Evolutionary conservation across 257 asterid genomes (phyloP), one percentile per base, ranked within the genome.

Genomic region (Knoxia roxburghii): DNA sequence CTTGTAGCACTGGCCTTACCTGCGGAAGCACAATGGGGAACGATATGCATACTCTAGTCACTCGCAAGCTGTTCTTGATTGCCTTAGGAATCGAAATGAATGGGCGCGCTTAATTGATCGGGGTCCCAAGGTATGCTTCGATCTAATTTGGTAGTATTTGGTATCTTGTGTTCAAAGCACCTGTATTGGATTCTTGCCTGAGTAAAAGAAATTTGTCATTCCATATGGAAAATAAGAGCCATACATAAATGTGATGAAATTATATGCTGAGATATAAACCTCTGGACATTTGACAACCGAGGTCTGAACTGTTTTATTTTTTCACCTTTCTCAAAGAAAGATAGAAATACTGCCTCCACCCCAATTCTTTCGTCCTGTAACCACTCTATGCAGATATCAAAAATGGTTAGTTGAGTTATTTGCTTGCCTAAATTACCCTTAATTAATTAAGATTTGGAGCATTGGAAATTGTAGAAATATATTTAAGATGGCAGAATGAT

Each of bases 21-120:
- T 89, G 77, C 86, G 98, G 85, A 91, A 91, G 81, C 96, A 91
- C 78, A 89, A 89, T 68, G 96, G 98, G 68, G 98, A 91, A 77
- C 90, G 95, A 48, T 91, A 91, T 71, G 96, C 98, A 50, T 91
- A 91, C 79, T 83, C 98, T 67, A 89, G 95, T 77, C 98, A 89
- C 81, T 84, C 92, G n/a, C 96, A 89, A 72, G 98, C 98, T 67
- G 98, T 91, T 37, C 95, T 91, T 70, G 98, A 91, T 75, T 91
- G 98, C 82, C 84, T 91, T 70, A 86, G 98, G 83, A 91, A 91
- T 73, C 89, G 96, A 78, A 89, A 86, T 74, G 98, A 89, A 85
- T 91, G 98, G 98, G 87, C 96, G 48, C 91, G 92, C 71, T 80
- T 91, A 75, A 95, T 91, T 72, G 98, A 91, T 79, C 98, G 98